phyloP scores from a whole-genome alignment of 257 asterid genomes.

The Lavandula angustifolia region DNA sequence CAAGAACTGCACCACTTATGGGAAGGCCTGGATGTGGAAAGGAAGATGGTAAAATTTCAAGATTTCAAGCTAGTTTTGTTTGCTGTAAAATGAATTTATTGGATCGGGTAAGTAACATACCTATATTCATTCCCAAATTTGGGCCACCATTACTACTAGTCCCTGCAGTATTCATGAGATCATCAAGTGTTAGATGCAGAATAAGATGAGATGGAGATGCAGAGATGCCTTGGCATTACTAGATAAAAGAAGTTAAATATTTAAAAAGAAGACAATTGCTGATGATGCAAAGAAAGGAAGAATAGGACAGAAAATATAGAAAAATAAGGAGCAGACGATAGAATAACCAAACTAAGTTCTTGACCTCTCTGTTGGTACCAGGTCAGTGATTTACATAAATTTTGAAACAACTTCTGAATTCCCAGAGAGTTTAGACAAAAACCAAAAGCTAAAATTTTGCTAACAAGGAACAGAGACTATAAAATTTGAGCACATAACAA shows the following conservation, averaged over 20 bases:
- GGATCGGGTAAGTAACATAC: constrained; percentile 28
- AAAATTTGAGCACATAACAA: no score
- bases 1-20: constrained; percentile 61
- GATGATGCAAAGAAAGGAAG: not conserved
- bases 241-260: not conserved
- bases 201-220: not conserved
- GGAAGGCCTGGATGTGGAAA: constrained; percentile 50
- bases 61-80: not conserved
- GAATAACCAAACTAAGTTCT: not conserved
- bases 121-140: constrained; percentile 26
- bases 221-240: not conserved
- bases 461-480: no score
- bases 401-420: no score
- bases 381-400: no score
- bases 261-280: not conserved
- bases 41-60: constrained; percentile 1
- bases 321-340: not conserved
- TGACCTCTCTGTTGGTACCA: no score
- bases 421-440: no score
- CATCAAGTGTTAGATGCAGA: constrained; percentile 12
- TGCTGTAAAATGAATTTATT: not conserved
- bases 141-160: not conserved
- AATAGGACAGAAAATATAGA: not conserved
- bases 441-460: no score
- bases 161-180: constrained; percentile 37